phyloP scores from a whole-genome alignment of 768 basidiomycete genomes.

The Lanmaoa pseudosensibilis region DNA sequence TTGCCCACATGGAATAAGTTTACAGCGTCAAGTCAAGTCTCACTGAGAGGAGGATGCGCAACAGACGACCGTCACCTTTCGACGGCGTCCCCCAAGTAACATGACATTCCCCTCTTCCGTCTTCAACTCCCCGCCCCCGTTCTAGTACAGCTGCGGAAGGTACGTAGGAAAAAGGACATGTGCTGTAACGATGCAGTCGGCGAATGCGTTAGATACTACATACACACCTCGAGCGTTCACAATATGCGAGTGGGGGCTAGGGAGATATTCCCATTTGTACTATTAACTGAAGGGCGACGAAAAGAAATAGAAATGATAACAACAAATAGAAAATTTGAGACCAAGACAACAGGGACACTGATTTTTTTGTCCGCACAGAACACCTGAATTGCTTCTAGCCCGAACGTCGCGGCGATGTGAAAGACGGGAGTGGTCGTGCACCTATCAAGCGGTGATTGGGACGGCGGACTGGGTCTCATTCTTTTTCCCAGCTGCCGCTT shows the following conservation, averaged over 20 bases:
- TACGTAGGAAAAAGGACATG: slow-evolving; percentile 14
- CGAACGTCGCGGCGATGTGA: neutral
- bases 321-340: slow-evolving; percentile 14
- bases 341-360: slow-evolving; percentile 13
- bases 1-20: no score
- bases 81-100: slow-evolving; percentile 1
- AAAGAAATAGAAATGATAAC: slow-evolving; percentile 19
- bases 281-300: slow-evolving; percentile 4
- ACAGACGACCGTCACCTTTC: slow-evolving; percentile 9
- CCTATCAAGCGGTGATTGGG: slow-evolving; percentile 36
- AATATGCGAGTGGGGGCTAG: slow-evolving; percentile 7
- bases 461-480: slow-evolving; percentile 50
- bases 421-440: neutral
- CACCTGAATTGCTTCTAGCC: slow-evolving; percentile 14
- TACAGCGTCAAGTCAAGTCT: neutral
- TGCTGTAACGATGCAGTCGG: slow-evolving; percentile 8
- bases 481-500: slow-evolving; percentile 62
- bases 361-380: slow-evolving; percentile 20
- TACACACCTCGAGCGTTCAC: slow-evolving; percentile 18
- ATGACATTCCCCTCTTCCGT: slow-evolving; percentile 15
- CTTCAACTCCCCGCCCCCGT: neutral
- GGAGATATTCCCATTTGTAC: slow-evolving; percentile 9
- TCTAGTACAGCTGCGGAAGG: slow-evolving; percentile 18
- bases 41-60: neutral
- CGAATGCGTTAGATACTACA: slow-evolving; percentile 22